phyloP scores from a whole-genome alignment of 169 alveolate genomes.

The Toxoplasma gondii region DNA sequence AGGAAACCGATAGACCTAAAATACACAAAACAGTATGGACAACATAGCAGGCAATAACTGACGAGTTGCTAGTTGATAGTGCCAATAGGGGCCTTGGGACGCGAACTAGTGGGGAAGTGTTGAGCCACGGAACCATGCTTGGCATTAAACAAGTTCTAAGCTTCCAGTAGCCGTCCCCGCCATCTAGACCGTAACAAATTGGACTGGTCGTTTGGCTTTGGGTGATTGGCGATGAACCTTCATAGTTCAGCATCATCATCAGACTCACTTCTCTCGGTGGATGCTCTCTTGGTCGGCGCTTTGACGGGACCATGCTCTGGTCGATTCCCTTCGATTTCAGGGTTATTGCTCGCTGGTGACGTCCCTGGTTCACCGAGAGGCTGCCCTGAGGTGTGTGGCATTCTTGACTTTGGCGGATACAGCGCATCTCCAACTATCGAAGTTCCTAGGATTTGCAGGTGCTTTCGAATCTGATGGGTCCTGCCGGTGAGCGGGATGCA shows the following conservation, averaged over 20 bases:
- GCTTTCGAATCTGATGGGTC: constrained; percentile 62
- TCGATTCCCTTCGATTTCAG: background rate
- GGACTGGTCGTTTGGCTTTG: too few species aligned
- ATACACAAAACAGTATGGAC: background rate
- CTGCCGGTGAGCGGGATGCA: constrained; percentile 58
- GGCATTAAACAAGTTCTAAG: too few species aligned
- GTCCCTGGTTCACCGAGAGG: too few species aligned
- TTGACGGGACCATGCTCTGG: background rate
- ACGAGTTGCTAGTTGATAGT: too few species aligned
- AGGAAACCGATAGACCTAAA: background rate
- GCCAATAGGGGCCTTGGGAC: too few species aligned
- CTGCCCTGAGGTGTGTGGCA: background rate
- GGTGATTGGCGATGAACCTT: too few species aligned
- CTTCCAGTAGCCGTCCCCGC: too few species aligned
- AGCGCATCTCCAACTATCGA: background rate
- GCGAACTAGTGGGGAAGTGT: too few species aligned
- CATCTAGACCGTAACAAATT: too few species aligned
- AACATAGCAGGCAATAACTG: background rate
- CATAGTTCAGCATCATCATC: too few species aligned
- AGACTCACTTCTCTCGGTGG: constrained; percentile 15
- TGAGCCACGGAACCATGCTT: too few species aligned
- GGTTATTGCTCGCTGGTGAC: background rate
- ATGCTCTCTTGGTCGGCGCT: background rate
- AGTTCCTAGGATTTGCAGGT: constrained; percentile 32
- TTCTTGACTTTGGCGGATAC: background rate